These are phyloP conservation scores for Scleroderma bovista DNA, from an alignment of 768 basidiomycete species.

Conservation along the genomic window DNA sequence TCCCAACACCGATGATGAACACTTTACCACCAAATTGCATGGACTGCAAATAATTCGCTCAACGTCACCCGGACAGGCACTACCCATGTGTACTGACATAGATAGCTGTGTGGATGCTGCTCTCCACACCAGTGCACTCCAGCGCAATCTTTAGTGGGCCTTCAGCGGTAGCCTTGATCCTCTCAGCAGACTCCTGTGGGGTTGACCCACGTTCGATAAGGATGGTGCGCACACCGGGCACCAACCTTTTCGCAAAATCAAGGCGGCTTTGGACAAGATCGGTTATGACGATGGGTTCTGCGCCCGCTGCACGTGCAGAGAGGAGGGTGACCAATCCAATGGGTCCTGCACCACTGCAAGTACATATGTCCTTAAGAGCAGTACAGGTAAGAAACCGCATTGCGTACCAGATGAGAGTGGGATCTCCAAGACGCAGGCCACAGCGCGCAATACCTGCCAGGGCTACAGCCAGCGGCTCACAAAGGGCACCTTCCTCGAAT, in stretches of 20 bases:
- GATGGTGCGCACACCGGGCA: constrained; percentile 53
- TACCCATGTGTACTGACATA: constrained; percentile 34
- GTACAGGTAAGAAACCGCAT: neutral
- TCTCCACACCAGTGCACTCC: constrained; percentile 63
- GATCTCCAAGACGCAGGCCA: constrained; percentile 59
- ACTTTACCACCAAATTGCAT: constrained; percentile 61
- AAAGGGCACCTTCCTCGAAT: constrained; percentile 64
- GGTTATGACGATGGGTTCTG: constrained; percentile 65
- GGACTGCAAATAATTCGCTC: constrained; percentile 34
- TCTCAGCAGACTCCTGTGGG: constrained; percentile 45
- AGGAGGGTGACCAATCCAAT: constrained; percentile 60
- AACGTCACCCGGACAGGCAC: neutral
- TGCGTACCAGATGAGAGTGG: constrained; percentile 52
- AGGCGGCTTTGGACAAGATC: constrained; percentile 61
- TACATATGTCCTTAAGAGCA: constrained; percentile 8
- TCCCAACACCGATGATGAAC: constrained; percentile 67
- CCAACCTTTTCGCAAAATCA: constrained; percentile 58
- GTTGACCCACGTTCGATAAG: constrained; percentile 44
- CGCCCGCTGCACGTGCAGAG: constrained; percentile 62
- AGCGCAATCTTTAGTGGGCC: constrained; percentile 46
- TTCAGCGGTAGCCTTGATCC: constrained; percentile 48
- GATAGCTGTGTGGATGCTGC: constrained; percentile 54
- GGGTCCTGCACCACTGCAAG: constrained; percentile 55
- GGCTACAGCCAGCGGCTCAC: constrained; percentile 63
- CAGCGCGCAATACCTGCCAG: constrained; percentile 64